A percentile compares a stretch with the other conserved stretches of the same genome.
Conservation (phyloP, 176 grass and related monocot genomes). For the Poa pratensis region DNA sequence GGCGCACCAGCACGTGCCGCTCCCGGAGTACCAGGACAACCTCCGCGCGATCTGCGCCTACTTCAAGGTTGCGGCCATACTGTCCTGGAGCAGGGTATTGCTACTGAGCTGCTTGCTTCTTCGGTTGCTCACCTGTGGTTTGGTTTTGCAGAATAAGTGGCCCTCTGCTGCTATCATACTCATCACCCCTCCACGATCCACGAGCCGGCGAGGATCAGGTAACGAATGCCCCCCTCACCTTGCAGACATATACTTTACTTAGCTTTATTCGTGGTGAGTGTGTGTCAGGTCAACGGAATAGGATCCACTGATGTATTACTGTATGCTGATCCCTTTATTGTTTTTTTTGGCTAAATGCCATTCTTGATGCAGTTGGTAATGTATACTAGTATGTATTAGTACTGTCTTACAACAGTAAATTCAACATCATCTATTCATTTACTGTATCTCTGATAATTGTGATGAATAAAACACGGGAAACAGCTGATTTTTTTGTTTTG, state of each 20-base stretch:
- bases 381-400: background rate
- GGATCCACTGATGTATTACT: background rate
- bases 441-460: background rate
- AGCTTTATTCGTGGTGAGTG: background rate
- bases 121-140: background rate
- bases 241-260: background rate
- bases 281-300: background rate
- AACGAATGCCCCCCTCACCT: constrained; percentile 5
- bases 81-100: background rate
- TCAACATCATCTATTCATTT: background rate
- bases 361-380: background rate
- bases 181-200: constrained; percentile 86
- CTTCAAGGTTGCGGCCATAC: constrained; percentile 61
- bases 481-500: background rate
- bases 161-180: constrained; percentile 60
- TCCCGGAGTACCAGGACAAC: constrained; percentile 75
- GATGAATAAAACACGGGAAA: background rate
- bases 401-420: background rate
- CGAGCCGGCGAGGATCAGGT: constrained; percentile 72
- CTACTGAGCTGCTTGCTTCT: background rate
- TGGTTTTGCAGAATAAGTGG: constrained; percentile 69
- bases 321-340: background rate
- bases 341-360: background rate
- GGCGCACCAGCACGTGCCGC: constrained; percentile 78
- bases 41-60: constrained; percentile 66